These are phyloP conservation scores for Termitomyces sp. DNA, from an alignment of 768 basidiomycete genomes.

Conservation along the genomic window DNA sequence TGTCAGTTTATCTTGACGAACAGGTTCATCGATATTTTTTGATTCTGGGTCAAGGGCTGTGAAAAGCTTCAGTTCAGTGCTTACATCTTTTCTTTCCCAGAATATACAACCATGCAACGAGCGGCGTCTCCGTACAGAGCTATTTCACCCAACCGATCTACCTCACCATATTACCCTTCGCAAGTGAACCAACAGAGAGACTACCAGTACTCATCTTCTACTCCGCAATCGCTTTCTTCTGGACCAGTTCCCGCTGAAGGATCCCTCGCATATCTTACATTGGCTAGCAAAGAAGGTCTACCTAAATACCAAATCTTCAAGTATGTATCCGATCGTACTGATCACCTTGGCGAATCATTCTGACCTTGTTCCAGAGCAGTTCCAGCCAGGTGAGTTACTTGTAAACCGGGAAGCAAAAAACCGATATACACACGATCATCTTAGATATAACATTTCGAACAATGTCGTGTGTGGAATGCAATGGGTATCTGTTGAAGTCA, in stretches of 20 bases:
- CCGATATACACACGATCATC: slow-evolving; percentile 16
- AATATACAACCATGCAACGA: slow-evolving; percentile 7
- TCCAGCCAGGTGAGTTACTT: slow-evolving; percentile 53
- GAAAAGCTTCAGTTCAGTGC: neutral
- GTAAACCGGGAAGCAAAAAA: neutral
- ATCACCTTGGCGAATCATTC: slow-evolving; percentile 11
- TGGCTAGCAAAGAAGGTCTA: slow-evolving; percentile 54
- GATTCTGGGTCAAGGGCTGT: slow-evolving; percentile 7
- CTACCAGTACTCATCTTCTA: slow-evolving; percentile 10
- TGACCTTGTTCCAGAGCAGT: slow-evolving; percentile 48
- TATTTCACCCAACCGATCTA: slow-evolving; percentile 25
- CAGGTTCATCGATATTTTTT: neutral
- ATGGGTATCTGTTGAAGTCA: slow-evolving; percentile 68
- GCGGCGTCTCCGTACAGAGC: slow-evolving; percentile 23
- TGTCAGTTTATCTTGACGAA: slow-evolving; percentile 9
- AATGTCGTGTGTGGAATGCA: slow-evolving; percentile 65
- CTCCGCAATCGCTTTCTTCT: neutral
- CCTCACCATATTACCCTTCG: slow-evolving; percentile 22
- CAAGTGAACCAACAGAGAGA: slow-evolving; percentile 8
- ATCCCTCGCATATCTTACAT: slow-evolving; percentile 69
- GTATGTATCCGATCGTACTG: slow-evolving; percentile 30
- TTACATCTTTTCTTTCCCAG: neutral
- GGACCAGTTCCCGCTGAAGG: slow-evolving; percentile 51
- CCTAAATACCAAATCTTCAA: slow-evolving; percentile 69
- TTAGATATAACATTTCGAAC: slow-evolving; percentile 65